phyloP scores from a whole-genome alignment of 495 filamentous ascomycete species.

The Pyrenula aspistea region DNA sequence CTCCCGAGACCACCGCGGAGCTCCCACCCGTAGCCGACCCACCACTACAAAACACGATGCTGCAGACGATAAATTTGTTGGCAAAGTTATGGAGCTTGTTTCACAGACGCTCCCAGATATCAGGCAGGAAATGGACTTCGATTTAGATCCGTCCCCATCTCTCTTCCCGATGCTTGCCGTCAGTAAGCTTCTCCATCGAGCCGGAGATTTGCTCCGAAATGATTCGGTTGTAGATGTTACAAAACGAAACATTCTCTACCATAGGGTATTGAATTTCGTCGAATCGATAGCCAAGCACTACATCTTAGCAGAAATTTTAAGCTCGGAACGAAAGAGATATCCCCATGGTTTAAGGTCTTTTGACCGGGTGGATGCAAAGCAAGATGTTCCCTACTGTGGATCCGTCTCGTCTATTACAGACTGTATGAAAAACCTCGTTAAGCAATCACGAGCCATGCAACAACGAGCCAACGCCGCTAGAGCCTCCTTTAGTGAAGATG shows the following conservation, averaged over 20 bases:
- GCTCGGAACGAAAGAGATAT: background rate
- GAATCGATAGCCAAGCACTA: background rate
- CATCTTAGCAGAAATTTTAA: background rate
- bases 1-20: no score
- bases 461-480: slow-evolving; percentile 4
- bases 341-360: background rate
- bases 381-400: slow-evolving; percentile 5
- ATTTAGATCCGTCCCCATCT: background rate
- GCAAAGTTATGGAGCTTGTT: background rate
- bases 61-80: background rate
- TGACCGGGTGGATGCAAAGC: background rate
- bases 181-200: slow-evolving; percentile 13
- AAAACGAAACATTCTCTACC: slow-evolving; percentile 13
- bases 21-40: no score
- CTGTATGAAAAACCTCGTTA: slow-evolving; percentile 13
- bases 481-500: slow-evolving; percentile 9
- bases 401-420: slow-evolving; percentile 4
- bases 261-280: slow-evolving; percentile 12
- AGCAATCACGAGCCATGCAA: slow-evolving; percentile 16
- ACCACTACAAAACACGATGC: no score
- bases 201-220: slow-evolving; percentile 19
- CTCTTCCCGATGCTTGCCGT: slow-evolving; percentile 13
- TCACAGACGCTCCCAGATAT: background rate
- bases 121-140: background rate
- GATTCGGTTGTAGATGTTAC: slow-evolving; percentile 21